phyloP scores from a whole-genome alignment of 2,329 filamentous ascomycete species.

The Hypocreales sp. region DNA sequence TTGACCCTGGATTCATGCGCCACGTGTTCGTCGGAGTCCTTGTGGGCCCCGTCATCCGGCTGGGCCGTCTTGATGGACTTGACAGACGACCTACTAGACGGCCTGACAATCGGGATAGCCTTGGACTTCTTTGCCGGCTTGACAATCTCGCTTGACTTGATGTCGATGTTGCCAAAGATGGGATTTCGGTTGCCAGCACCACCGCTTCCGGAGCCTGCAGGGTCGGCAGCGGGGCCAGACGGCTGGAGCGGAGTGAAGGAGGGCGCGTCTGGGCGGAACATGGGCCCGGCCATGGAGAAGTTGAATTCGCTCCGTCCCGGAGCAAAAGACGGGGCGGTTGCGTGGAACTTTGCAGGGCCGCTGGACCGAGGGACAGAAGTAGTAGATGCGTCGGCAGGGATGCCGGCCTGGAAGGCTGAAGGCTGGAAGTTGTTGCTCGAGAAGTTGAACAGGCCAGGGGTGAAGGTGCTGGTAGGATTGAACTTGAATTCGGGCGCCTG shows the following conservation, averaged over 20 bases:
- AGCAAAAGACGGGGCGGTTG: conserved; percentile 54
- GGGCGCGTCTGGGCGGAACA: conserved; percentile 63
- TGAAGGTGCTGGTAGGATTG: conserved; percentile 37
- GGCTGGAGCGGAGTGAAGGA: conserved; percentile 51
- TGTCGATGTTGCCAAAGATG: conserved; percentile 57
- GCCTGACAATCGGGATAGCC: conserved; percentile 65
- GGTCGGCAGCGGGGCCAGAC: conserved; percentile 30
- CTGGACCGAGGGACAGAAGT: conserved; percentile 17
- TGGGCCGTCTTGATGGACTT: conserved; percentile 10
- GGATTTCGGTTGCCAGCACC: conserved; percentile 25
- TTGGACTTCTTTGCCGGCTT: conserved; percentile 61
- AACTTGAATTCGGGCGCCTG: conserved; percentile 82
- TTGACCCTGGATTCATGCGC: conserved; percentile 58
- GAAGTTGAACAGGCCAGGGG: conserved; percentile 35
- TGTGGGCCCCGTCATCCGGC: conserved; percentile 10
- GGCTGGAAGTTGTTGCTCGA: conserved; percentile 31
- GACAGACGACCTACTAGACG: conserved; percentile 34
- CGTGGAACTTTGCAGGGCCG: conserved; percentile 44
- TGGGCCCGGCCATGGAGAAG: conserved; percentile 50
- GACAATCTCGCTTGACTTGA: conserved; percentile 43
- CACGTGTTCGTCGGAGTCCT: conserved; percentile 38
- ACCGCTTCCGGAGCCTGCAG: conserved; percentile 27
- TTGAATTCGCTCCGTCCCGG: conserved; percentile 50
- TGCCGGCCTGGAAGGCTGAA: conserved; percentile 25
- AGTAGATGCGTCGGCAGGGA: conserved; percentile 5